A percentile compares a stretch with the other conserved stretches of the same genome.
These are phyloP conservation scores for Fraxinus xanthoxyloides DNA, from an alignment of 305 asterid species.

Conservation along the genomic window DNA sequence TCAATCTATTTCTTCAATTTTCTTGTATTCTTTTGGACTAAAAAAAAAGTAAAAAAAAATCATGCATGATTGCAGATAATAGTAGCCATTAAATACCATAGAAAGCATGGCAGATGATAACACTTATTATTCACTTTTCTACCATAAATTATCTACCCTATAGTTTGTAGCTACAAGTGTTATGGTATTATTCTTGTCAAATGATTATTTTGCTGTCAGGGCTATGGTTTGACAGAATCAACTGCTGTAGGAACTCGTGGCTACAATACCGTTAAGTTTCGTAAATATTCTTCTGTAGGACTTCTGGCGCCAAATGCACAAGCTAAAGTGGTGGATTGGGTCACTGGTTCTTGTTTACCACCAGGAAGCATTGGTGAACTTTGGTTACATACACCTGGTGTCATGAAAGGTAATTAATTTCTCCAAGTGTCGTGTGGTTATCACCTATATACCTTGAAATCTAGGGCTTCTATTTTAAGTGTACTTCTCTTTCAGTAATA, in stretches of 20 bases:
- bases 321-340: constrained; percentile 77
- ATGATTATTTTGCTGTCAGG: constrained; percentile 39
- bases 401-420: constrained; percentile 52
- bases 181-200: not conserved
- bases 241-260: constrained; percentile 80
- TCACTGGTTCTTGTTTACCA: constrained; percentile 51
- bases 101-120: not conserved
- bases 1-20: not conserved
- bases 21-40: not conserved
- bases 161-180: not conserved
- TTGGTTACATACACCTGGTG: constrained; percentile 61
- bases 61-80: not conserved
- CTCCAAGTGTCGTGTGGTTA: not conserved
- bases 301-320: constrained; percentile 58
- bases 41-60: not conserved
- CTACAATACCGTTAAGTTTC: constrained; percentile 40
- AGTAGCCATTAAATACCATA: not conserved
- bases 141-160: not conserved
- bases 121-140: not conserved
- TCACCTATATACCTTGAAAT: not conserved
- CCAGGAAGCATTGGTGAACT: constrained; percentile 64
- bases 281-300: constrained; percentile 56
- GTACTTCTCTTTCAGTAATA: not conserved
- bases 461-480: not conserved
- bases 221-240: constrained; percentile 87